Conservation (phyloP, 148 eudicot species). For the Chenopodium album region DNA sequence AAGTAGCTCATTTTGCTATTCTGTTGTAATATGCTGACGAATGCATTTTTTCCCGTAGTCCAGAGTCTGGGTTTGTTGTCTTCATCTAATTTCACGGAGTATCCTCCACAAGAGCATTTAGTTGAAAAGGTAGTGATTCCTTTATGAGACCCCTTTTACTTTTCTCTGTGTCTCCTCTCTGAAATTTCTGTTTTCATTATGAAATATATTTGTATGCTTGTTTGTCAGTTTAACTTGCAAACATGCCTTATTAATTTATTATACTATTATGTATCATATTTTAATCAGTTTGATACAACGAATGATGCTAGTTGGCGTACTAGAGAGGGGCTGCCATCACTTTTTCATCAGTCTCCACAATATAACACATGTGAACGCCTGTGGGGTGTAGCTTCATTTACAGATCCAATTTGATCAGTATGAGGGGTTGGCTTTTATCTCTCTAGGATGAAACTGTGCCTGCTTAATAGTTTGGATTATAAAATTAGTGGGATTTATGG, state of each 20-base stretch:
- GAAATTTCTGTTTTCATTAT: background rate
- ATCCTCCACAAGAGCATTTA: slow-evolving; percentile 68
- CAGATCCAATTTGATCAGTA: background rate
- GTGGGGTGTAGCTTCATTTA: background rate
- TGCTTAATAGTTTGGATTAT: background rate
- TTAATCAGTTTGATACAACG: too few species aligned
- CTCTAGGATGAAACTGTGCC: background rate
- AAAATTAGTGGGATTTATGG: background rate
- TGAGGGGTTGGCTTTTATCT: background rate
- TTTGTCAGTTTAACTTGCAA: background rate
- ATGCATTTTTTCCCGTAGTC: slow-evolving; percentile 27
- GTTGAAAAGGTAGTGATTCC: slow-evolving; percentile 67
- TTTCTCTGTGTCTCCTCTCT: too few species aligned
- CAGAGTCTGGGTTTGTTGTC: slow-evolving; percentile 35
- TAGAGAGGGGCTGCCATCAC: background rate
- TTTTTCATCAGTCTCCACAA: background rate
- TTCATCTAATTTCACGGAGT: slow-evolving; percentile 30
- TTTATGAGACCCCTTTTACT: too few species aligned
- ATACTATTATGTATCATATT: too few species aligned
- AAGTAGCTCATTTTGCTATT: background rate
- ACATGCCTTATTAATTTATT: too few species aligned
- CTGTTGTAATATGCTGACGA: slow-evolving; percentile 11
- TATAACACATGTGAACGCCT: background rate
- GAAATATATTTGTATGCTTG: background rate
- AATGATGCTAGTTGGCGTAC: background rate